Percentiles rank a stretch among this genome's conserved stretches.
Evolutionary conservation across 176 grass and related monocot genomes (phyloP).

Genomic region (Secale cereale): DNA sequence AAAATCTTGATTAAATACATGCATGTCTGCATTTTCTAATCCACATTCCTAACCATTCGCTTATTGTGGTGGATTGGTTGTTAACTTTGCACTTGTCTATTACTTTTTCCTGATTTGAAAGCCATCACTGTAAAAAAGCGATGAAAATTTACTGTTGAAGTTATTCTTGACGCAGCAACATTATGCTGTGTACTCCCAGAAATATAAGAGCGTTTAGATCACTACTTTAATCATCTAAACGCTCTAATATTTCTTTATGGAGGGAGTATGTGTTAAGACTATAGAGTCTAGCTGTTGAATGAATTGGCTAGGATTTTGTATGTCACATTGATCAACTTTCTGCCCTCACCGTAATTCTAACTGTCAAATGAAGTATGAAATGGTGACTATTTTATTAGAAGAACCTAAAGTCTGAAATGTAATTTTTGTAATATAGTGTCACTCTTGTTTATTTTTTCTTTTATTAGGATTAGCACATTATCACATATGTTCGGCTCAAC

Average conservation of each 20-base stretch:
- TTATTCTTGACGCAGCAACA: neutral
- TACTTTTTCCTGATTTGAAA: neutral
- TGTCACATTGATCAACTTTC: neutral
- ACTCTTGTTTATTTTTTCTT: neutral
- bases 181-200: neutral
- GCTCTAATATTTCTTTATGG: too few relatives aligned
- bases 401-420: neutral
- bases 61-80: neutral
- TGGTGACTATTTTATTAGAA: neutral
- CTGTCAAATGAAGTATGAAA: neutral
- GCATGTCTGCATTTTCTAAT: neutral
- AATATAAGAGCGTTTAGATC: too few relatives aligned
- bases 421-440: neutral
- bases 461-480: neutral
- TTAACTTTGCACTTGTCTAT: neutral
- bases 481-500: neutral
- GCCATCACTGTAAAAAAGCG: neutral
- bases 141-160: neutral
- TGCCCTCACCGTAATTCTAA: neutral
- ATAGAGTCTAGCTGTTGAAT: neutral
- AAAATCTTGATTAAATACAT: neutral
- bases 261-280: too few relatives aligned
- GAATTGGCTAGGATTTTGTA: neutral
- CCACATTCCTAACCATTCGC: neutral
- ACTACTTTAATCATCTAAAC: too few relatives aligned